Percentiles rank a stretch among this genome's conserved stretches.
These are phyloP conservation scores for Suhomyces terraborum DNA, from an alignment of 1,139 yeast genomes.

Conservation along the genomic window DNA sequence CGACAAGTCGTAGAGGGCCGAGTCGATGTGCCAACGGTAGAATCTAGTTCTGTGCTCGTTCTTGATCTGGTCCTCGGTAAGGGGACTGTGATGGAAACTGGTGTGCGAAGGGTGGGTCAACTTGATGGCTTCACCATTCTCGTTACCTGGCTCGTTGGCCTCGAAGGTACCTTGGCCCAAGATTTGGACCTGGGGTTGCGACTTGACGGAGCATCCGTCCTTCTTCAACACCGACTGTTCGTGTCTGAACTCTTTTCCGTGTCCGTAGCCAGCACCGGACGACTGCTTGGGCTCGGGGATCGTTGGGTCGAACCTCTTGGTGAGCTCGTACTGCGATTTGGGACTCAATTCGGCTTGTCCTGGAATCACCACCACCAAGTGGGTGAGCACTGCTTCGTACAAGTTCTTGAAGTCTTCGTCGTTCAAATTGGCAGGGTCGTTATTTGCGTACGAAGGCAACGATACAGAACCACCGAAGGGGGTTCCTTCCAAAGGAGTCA, in stretches of 20 bases:
- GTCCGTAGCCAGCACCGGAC: constrained; percentile 68
- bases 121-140: constrained; percentile 54
- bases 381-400: constrained; percentile 61
- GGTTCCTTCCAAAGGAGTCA: constrained; percentile 51
- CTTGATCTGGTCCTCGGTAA: constrained; percentile 61
- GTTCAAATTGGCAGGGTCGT: constrained; percentile 70
- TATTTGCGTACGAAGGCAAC: constrained; percentile 64
- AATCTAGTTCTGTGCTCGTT: constrained; percentile 68
- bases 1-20: constrained; percentile 79
- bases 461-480: constrained; percentile 69
- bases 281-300: constrained; percentile 52
- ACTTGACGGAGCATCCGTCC: constrained; percentile 77
- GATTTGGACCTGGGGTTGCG: constrained; percentile 86
- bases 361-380: constrained; percentile 75
- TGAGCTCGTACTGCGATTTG: constrained; percentile 69
- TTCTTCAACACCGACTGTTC: constrained; percentile 72
- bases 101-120: constrained; percentile 84
- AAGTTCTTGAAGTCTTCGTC: constrained; percentile 65
- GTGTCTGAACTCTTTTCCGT: constrained; percentile 82
- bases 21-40: constrained; percentile 92
- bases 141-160: constrained; percentile 68
- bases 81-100: constrained; percentile 69
- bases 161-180: constrained; percentile 79
- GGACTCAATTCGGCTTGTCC: constrained; percentile 67
- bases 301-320: constrained; percentile 76